Conservation (phyloP, 108 stramenopile species). For the Cyclotella cryptica region DNA sequence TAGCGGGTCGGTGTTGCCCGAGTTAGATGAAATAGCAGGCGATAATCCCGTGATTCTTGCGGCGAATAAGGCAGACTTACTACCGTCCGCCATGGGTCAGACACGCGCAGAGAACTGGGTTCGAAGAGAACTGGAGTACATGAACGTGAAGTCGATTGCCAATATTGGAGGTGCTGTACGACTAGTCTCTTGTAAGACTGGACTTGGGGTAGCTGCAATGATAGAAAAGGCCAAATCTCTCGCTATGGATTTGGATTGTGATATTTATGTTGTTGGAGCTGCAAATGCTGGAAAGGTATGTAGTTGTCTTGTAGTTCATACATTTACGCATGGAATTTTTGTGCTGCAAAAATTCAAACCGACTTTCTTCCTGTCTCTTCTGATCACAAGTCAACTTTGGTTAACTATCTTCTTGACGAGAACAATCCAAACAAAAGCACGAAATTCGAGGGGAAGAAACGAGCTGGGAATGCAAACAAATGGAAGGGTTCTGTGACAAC, state of each 20-base stretch:
- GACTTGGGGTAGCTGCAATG: constrained; percentile 77
- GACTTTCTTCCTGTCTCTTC: background rate
- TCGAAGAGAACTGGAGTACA: constrained; percentile 86
- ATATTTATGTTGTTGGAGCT: constrained; percentile 90
- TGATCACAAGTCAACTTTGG: constrained; percentile 65
- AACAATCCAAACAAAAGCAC: constrained; percentile 51
- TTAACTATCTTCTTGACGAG: constrained; percentile 79
- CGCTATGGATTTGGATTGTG: constrained; percentile 81
- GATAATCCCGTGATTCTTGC: constrained; percentile 92
- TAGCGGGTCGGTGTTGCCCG: constrained; percentile 84
- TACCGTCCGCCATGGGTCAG: constrained; percentile 85
- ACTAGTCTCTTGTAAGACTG: constrained; percentile 87
- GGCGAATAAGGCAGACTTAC: constrained; percentile 89
- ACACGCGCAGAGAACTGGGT: constrained; percentile 89
- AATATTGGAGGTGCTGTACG: constrained; percentile 89
- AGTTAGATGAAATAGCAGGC: constrained; percentile 89
- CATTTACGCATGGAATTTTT: background rate
- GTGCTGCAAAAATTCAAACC: background rate
- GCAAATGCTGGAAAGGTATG: constrained; percentile 85
- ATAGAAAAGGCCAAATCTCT: constrained; percentile 77
- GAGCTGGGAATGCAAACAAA: constrained; percentile 81
- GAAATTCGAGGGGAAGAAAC: constrained; percentile 43
- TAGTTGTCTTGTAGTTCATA: background rate
- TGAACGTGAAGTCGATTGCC: constrained; percentile 82
- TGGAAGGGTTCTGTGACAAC: constrained; percentile 84